These are phyloP conservation scores for Neurospora sp. DNA, from an alignment of 495 filamentous ascomycete species.

Conservation along the genomic window DNA sequence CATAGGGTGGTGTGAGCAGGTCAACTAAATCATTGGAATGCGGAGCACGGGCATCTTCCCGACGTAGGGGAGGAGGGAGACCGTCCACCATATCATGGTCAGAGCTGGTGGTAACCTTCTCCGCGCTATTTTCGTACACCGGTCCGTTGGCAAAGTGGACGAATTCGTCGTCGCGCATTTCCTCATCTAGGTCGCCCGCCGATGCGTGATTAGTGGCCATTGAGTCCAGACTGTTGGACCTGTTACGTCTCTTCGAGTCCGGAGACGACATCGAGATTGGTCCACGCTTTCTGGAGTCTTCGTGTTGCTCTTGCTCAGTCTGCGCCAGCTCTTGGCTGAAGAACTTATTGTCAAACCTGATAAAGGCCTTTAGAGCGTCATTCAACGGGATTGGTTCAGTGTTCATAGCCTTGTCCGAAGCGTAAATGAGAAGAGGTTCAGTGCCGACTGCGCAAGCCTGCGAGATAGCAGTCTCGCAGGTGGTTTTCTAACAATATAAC, in stretches of 20 bases:
- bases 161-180: constrained; percentile 10
- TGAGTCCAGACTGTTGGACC: constrained; percentile 23
- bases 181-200: constrained; percentile 17
- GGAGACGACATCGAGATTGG: constrained; percentile 2
- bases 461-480: constrained; percentile 21
- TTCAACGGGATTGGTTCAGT: constrained; percentile 23
- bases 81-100: neutral
- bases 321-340: constrained; percentile 34
- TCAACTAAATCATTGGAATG: neutral
- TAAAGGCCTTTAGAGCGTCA: constrained; percentile 31
- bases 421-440: constrained; percentile 32
- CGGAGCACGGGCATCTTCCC: neutral
- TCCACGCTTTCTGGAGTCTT: constrained; percentile 11
- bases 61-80: neutral
- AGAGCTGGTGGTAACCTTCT: neutral
- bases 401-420: constrained; percentile 29
- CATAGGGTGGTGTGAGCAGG: neutral
- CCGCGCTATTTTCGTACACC: neutral
- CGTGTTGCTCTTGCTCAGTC: constrained; percentile 1
- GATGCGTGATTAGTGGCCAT: constrained; percentile 28
- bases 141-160: neutral
- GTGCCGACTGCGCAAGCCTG: constrained; percentile 22
- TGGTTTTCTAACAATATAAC: constrained; percentile 13
- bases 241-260: constrained; percentile 15
- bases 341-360: constrained; percentile 32